Base-by-base conservation (phyloP, 2,329 filamentous ascomycete species). In the Acarospora socialis region DNA sequence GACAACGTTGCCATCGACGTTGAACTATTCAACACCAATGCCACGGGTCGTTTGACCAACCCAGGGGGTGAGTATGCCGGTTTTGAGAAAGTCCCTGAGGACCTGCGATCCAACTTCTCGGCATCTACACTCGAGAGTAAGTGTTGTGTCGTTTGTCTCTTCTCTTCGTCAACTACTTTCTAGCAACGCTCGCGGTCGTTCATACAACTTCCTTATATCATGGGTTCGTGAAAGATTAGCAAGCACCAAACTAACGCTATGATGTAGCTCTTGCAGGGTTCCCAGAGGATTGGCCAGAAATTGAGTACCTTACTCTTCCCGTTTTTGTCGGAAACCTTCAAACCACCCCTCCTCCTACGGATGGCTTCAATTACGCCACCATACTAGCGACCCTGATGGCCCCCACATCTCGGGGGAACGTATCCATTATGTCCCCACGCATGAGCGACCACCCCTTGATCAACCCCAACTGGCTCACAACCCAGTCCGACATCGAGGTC, bases 371-470 rank as follows among this genome's bases (percentile, higher is more conserved):
- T 12, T 57, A 59, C 23, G 50, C 43, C 2, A 45, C 49, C 2
- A 35, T 59, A 1, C 28, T 43, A 1, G 47, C 41, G 1, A 53
- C 51, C 0, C 44, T n/a, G 0, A 48, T 59, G 2, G 51, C 60
- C 0, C 57, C 61, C 3, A 36, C 53, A 0, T 65, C 60, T 0
- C 55, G 57, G 0, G 65, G 65, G 4, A 63, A 49, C 27, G 46
- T 68, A 2, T 59, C 54, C 0, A 51, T 68, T n/a, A 30, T 31
- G 0, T 57, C 53, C 0, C 31, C 44, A n/a, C 46, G 53, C 9
- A 54, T 48, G 0, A 37, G 42, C 0, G 53, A 57, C 13, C n/a
- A 21, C 4, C 36, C 36, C 2, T 10, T 35, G 2, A 24, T 32
- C 8, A 30, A 22, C 12, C 33, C 33, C 3, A 31, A 34, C 7